Percentiles rank a stretch among this genome's conserved stretches.
phyloP scores from a whole-genome alignment of 148 eudicot species.

The Cornus florida region DNA sequence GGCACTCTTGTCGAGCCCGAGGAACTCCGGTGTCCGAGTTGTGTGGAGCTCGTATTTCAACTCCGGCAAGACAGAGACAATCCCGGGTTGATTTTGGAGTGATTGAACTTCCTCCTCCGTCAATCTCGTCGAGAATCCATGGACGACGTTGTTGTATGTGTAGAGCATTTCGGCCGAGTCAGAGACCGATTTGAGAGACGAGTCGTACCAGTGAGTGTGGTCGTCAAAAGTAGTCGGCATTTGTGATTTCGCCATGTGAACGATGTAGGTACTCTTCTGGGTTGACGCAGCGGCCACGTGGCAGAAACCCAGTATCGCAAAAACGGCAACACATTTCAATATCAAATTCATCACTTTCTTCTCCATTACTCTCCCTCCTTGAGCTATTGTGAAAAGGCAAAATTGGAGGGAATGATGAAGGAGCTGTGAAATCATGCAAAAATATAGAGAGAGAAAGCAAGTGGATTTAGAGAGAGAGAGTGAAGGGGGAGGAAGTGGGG shows the following conservation, averaged over 20 bases:
- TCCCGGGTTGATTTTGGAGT: conserved; percentile 38
- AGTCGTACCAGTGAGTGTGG: conserved; percentile 47
- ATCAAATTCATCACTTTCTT: conserved; percentile 12
- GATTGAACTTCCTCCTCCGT: conserved; percentile 35
- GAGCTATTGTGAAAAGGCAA: neutral
- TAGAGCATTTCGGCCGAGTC: conserved; percentile 57
- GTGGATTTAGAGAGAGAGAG: neutral
- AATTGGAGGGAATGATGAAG: neutral
- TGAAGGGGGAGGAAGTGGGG: neutral
- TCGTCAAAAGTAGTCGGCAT: conserved; percentile 41
- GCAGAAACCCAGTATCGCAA: neutral
- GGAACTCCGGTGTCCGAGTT: conserved; percentile 59
- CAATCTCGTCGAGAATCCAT: conserved; percentile 56
- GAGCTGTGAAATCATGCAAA: neutral
- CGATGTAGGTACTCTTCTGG: conserved; percentile 38
- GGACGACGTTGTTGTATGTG: conserved; percentile 44
- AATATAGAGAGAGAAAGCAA: neutral
- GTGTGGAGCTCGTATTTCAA: conserved; percentile 53
- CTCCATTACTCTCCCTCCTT: neutral
- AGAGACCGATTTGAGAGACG: conserved; percentile 49
- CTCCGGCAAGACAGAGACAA: conserved; percentile 49
- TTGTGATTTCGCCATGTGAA: conserved; percentile 53
- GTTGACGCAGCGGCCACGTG: neutral
- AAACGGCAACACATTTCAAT: neutral
- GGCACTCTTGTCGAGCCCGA: conserved; percentile 41